Conservation (phyloP, 768 basidiomycete genomes). For the Boletus edulis region DNA sequence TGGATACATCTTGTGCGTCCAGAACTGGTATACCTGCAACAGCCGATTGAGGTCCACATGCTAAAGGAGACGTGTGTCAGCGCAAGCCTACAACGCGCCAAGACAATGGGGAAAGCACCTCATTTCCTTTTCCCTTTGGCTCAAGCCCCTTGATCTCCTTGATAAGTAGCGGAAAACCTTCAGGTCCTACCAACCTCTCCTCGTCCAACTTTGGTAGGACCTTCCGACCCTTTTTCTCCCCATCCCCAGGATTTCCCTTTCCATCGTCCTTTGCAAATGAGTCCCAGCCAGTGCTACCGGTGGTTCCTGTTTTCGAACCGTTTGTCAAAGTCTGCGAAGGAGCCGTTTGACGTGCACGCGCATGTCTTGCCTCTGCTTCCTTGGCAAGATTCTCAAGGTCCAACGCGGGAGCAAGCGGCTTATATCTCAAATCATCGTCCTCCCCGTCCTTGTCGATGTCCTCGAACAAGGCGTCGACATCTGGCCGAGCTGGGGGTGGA, state of each 20-base stretch:
- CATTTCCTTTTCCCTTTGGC: conserved; percentile 87
- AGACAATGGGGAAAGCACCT: conserved; percentile 48
- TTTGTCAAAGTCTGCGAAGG: conserved; percentile 48
- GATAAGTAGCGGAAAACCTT: conserved; percentile 80
- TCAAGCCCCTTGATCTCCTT: conserved; percentile 75
- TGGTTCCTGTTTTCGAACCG: conserved; percentile 37
- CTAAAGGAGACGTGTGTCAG: conserved; percentile 38
- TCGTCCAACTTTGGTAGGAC: conserved; percentile 67
- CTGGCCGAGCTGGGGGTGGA: conserved; percentile 17
- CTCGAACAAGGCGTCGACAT: conserved; percentile 44
- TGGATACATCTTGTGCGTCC: conserved; percentile 93
- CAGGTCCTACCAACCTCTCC: conserved; percentile 62
- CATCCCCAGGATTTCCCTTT: conserved; percentile 16
- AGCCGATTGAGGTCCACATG: conserved; percentile 77
- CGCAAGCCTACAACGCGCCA: neutral
- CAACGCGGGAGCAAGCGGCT: conserved; percentile 48
- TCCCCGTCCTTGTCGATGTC: conserved; percentile 50
- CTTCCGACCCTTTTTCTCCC: conserved; percentile 30
- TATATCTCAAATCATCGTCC: conserved; percentile 40
- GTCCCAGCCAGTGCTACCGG: conserved; percentile 18
- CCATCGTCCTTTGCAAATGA: conserved; percentile 4
- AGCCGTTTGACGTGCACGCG: conserved; percentile 16
- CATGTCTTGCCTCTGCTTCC: conserved; percentile 52
- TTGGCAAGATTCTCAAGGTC: conserved; percentile 53
- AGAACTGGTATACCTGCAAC: conserved; percentile 86